Percentiles rank a stretch among this genome's conserved stretches.
These are phyloP conservation scores for Coprinopsis sp. DNA, from an alignment of 768 basidiomycete species.

Conservation along the genomic window DNA sequence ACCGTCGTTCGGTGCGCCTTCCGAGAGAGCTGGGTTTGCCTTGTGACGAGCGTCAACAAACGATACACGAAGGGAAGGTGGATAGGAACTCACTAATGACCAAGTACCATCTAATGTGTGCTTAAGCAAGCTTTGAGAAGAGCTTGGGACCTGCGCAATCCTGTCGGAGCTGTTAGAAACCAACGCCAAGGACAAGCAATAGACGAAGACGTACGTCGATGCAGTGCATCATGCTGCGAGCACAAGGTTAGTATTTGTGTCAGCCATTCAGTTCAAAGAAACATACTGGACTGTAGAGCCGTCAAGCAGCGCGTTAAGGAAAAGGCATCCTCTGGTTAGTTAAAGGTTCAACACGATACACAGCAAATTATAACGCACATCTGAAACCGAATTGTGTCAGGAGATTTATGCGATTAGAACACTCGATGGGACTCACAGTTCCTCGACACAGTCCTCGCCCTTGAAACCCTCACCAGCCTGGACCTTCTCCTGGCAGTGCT, in stretches of 20 bases:
- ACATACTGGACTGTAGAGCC: constrained; percentile 60
- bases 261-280: neutral
- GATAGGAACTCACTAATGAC: too few species aligned
- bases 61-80: too few species aligned
- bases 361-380: constrained; percentile 27
- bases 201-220: constrained; percentile 59
- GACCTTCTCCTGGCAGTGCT: constrained; percentile 89
- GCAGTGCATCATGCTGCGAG: constrained; percentile 83
- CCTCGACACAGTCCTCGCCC: constrained; percentile 90
- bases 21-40: too few species aligned
- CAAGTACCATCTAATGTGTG: too few species aligned
- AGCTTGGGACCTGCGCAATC: constrained; percentile 70
- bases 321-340: constrained; percentile 1
- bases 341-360: constrained; percentile 7
- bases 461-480: constrained; percentile 77
- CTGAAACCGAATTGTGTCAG: constrained; percentile 11
- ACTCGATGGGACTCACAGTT: constrained; percentile 61
- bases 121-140: constrained; percentile 81
- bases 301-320: constrained; percentile 13
- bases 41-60: too few species aligned
- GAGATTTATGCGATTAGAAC: constrained; percentile 16
- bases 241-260: constrained; percentile 10
- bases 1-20: too few species aligned
- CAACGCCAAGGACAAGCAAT: neutral
- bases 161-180: constrained; percentile 16